Evolutionary conservation across 805 yeast species (phyloP).

Genomic region (Wickerhamiella sorbophila): DNA sequence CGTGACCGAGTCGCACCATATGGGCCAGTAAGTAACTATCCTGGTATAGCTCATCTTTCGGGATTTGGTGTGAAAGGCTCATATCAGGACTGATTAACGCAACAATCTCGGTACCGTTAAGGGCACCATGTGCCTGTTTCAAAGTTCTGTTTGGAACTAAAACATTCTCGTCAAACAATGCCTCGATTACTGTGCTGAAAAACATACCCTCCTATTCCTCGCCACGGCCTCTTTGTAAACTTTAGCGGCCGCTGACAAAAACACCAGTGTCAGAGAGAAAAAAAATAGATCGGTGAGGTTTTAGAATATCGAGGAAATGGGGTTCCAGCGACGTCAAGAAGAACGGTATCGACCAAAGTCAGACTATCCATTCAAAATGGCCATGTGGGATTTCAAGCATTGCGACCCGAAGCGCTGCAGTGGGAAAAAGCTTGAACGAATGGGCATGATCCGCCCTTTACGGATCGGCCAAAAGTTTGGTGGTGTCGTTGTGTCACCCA

Average conservation of each 20-base stretch:
- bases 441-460: constrained; percentile 66
- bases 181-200: constrained; percentile 14
- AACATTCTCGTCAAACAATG: constrained; percentile 12
- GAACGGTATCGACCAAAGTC: constrained; percentile 14
- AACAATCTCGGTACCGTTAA: constrained; percentile 5
- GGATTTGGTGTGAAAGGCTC: constrained; percentile 1
- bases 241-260: not conserved
- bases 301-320: too few relatives aligned
- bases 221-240: not conserved
- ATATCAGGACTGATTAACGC: constrained; percentile 12
- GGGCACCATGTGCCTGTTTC: constrained; percentile 3
- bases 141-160: constrained; percentile 11
- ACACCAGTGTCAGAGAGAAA: not conserved
- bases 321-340: constrained; percentile 5
- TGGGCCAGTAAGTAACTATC: constrained; percentile 17
- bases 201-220: not conserved
- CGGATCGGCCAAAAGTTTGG: constrained; percentile 87
- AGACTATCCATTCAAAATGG: constrained; percentile 67
- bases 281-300: not conserved
- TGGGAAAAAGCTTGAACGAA: constrained; percentile 82
- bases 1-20: constrained; percentile 4
- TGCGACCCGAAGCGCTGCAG: constrained; percentile 97
- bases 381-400: constrained; percentile 98
- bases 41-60: constrained; percentile 8
- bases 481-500: constrained; percentile 86